Evolutionary conservation across 257 asterid genomes (phyloP), one percentile per base, ranked within the genome.

Genomic region (Lantana camara): DNA sequence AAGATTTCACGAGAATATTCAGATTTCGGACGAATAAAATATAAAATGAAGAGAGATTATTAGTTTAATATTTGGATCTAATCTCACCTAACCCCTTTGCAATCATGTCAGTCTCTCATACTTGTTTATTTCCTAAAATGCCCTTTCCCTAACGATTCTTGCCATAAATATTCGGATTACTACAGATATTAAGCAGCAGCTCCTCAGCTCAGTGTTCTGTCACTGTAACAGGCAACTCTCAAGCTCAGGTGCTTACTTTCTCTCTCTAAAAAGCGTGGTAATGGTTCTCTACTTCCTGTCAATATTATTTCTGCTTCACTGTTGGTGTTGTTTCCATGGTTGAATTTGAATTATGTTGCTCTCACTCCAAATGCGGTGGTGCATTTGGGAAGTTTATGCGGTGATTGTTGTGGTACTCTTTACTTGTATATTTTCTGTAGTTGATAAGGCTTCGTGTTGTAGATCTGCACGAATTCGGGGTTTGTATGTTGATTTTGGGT

Each of bases 191-290:
- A 21, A 60, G 73, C 58, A 19, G 41, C 57, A 23, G 44, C 64
- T 17, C 37, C 41, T 57, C 54, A 30, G 24, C 48, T 5, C 48
- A 12, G 64, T 75, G 24, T 41, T 5, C 48, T 8, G 64, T 75
- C 71, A 59, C 68, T 54, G 71, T 27, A 4, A 21, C 54, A 60
- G 66, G 64, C 66, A 21, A 45, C 57, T 14, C 37, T 41, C 23
- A 3, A 13, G 14, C 56, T 70, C 77, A 71, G 77, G 75, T 74
- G 32, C 57, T 23, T 53, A 2, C 47, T 19, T 40, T 5, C 9
- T 29, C 24, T 2, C 38, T 8, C 47, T 13, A 35, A 32, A 42
- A 27, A 27, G n/a, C n/a, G n/a, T n/a, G n/a, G n/a, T n/a, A n/a
- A n/a, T n/a, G n/a, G n/a, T n/a, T 49, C 50, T 34, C 29, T 20